Evolutionary conservation across 495 filamentous ascomycete genomes (phyloP), one percentile per base, ranked within the genome.

Genomic region (Penicillium maclennaniae): DNA sequence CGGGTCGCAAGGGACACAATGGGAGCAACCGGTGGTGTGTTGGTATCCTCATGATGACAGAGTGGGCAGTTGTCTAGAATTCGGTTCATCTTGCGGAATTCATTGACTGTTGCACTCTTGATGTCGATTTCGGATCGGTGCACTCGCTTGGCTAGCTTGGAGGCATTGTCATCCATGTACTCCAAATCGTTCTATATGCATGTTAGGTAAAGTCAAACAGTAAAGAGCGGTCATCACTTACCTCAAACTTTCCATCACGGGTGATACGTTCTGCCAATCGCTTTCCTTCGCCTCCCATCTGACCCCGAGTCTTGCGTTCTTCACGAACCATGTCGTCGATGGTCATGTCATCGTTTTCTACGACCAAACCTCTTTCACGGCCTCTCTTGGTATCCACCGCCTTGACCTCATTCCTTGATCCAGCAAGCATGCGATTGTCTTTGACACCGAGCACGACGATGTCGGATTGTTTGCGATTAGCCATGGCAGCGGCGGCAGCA

Each of bases 161-260:
- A 78, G 16, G 93, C 93, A 65, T 97, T 97, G 54, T 97, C 93
- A 66, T 98, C 95, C 74, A 98, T 86, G 68, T 98, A 98, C 45
- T 98, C 92, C 46, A 97, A 78, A 63, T 96, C 89, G 59, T 95
- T 87, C 80, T 87, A 53, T 2, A 27, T 16, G 39, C 31, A 14
- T 14, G 51, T 80, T 62, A 78, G 70, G 36, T 53, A 55, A 9
- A 38, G 7, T 7, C 17, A 14, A 7, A 14, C 28, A 8, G n/a
- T n/a, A 28, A 46, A 34, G 27, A 36, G 6, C 10, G 10, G 4
- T 12, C 23, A 12, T 40, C 23, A 64, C 78, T 68, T 58, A 84
- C 83, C 66, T 88, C 83, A 63, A 96, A 98, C 64, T 92, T 96
- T 23, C 68, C 83, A 72, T 98, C 93, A 57, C 95, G 92, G 41